Base-by-base conservation (phyloP, 192 early-diverging fungal genomes). In the Entomortierella lignicola region DNA sequence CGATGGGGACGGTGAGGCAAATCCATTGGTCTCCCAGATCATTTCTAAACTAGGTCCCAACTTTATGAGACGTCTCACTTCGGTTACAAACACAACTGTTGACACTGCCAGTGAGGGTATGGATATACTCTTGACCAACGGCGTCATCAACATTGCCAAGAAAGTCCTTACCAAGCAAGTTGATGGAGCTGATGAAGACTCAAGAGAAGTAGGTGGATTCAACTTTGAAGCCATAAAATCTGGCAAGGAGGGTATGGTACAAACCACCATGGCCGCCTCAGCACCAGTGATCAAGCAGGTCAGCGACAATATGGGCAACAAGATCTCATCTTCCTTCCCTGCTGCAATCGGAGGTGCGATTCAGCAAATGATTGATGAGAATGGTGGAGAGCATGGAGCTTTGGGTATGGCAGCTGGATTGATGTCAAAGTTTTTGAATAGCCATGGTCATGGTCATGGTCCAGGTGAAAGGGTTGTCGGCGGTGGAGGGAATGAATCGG, bases 61-160 rank as follows among this genome's bases (percentile, higher is more conserved):
- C 60, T 63, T 77, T 54, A 29, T 31, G 10, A 63, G 47, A 5
- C 20, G 25, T 6, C 57, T 77, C 34, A 47, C 59, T 4, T 68
- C 64, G 20, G 60, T 77, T 47, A 77, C 73, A 6, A 41, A 48
- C 15, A 0, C 54, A 1, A 63, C 73, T 37, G 65, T 77, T 47
- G 73, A 77, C 12, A 77, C 73, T 25, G 59, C 73, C 26, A 67
- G 65, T 21, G 73, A 77, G 13, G 73, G 73, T 23, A 77, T 77
- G 73, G 73, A 77, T 25, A 51, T 60, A 4, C 60, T 77, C 34
- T 51, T 77, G 30, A 68, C 73, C 29, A 63, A 77, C 29, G 73
- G 73, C 10, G 54, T 77, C 54, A 52, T 77, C 30, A 68, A 68
- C 54, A 77, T 68, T 63, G 73, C 73, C 6, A 77, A 77, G 37